These are phyloP conservation scores for Fusarium compactum DNA, from an alignment of 2,329 filamentous ascomycete species.

Conservation along the genomic window DNA sequence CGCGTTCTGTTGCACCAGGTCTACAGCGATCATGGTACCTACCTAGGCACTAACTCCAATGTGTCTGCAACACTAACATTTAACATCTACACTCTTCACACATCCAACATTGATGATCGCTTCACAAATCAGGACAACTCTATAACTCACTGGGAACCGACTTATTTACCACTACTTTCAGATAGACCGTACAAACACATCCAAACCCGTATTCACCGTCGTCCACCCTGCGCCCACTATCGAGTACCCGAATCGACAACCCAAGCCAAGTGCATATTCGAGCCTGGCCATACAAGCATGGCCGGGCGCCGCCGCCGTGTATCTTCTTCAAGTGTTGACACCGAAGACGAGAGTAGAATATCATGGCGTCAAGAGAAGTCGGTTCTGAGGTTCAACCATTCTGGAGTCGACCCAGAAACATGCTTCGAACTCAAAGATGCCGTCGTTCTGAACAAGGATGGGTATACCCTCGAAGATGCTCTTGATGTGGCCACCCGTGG, in stretches of 20 bases:
- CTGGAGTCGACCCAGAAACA: slow-evolving; percentile 62
- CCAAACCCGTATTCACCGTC: not conserved
- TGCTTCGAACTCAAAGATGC: slow-evolving; percentile 72
- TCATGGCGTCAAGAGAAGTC: slow-evolving; percentile 53
- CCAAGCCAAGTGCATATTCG: slow-evolving; percentile 3
- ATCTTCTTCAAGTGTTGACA: slow-evolving; percentile 61
- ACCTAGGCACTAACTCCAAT: not conserved
- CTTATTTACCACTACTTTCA: not conserved
- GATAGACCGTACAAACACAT: not conserved
- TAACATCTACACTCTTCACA: not conserved
- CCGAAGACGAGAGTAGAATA: slow-evolving; percentile 54
- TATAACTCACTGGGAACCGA: not conserved
- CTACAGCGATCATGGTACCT: not conserved
- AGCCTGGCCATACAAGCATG: slow-evolving; percentile 53
- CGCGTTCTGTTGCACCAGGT: slow-evolving; percentile 20
- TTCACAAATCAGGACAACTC: not conserved
- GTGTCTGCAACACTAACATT: not conserved
- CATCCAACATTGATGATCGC: not conserved
- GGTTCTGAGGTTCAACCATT: slow-evolving; percentile 48
- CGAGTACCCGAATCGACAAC: not conserved
- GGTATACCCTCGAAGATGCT: slow-evolving; percentile 68
- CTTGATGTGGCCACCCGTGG: slow-evolving; percentile 70
- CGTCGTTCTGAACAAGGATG: slow-evolving; percentile 67
- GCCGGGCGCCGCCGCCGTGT: slow-evolving; percentile 55
- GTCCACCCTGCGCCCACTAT: not conserved